Evolutionary conservation across 78 protist species (phyloP).

Genomic region (Dictyostelium firmibasis): DNA sequence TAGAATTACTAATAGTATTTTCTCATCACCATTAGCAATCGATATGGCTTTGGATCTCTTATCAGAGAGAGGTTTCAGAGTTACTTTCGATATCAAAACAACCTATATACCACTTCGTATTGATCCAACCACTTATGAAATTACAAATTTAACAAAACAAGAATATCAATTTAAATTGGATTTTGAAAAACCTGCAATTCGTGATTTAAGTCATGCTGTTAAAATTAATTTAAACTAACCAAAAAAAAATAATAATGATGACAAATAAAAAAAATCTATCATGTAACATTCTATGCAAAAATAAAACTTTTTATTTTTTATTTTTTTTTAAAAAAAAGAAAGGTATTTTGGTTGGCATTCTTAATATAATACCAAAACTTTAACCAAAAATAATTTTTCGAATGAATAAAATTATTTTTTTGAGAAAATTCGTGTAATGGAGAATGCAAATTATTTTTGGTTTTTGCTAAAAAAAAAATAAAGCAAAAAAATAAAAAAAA

Average conservation of each 20-base stretch:
- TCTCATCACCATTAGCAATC: conserved; percentile 13
- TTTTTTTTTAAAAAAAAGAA: neutral
- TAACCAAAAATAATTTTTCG: no score
- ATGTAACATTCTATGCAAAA: no score
- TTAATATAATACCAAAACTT: no score
- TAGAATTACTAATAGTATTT: conserved; percentile 26
- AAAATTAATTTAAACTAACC: neutral
- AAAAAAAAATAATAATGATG: neutral
- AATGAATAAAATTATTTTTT: neutral
- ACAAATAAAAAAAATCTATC: neutral
- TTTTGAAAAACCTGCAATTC: conserved; percentile 38
- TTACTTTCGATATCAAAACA: conserved; percentile 45
- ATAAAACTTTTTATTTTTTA: no score
- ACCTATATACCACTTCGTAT: conserved; percentile 52
- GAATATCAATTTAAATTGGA: conserved; percentile 64
- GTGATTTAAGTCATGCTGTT: conserved; percentile 2
- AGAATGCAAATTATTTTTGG: no score
- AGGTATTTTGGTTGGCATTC: no score
- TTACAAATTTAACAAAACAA: conserved; percentile 15
- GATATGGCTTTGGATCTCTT: conserved; percentile 82
- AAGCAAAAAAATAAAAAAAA: neutral
- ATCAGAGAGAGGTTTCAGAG: conserved; percentile 83
- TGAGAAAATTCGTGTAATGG: neutral
- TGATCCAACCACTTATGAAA: conserved; percentile 50
- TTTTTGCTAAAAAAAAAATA: no score